phyloP scores from a whole-genome alignment of 306 rosid species.

The Prunus kanzakura region DNA sequence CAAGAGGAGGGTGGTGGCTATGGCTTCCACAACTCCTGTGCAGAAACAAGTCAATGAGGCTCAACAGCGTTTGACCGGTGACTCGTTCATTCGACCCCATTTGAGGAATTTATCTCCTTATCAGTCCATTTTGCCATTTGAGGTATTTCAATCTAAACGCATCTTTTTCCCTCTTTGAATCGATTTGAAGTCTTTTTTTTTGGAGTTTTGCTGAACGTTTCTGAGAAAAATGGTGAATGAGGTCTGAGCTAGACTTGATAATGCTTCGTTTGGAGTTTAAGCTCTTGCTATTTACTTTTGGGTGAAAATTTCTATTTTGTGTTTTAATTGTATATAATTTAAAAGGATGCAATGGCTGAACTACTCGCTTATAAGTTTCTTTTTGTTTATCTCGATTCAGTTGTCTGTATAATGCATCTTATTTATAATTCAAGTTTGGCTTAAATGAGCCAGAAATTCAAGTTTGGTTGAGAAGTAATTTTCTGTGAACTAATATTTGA shows the following conservation, averaged over 20 bases:
- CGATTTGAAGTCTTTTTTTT: background rate
- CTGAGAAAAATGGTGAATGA: background rate
- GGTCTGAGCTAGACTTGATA: background rate
- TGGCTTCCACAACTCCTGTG: slow-evolving; percentile 58
- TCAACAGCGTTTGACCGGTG: slow-evolving; percentile 49
- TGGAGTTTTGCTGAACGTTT: background rate
- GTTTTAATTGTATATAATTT: too few relatives aligned
- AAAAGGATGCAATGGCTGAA: too few relatives aligned
- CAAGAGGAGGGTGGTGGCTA: slow-evolving; percentile 40
- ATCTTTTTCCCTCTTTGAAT: background rate
- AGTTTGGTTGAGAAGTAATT: background rate
- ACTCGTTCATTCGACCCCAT: slow-evolving; percentile 83
- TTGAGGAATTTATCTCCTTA: slow-evolving; percentile 77
- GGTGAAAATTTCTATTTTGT: background rate
- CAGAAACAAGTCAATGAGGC: slow-evolving; percentile 44
- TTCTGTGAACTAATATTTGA: background rate
- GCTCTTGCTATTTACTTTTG: background rate
- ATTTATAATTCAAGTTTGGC: background rate
- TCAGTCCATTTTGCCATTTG: slow-evolving; percentile 93
- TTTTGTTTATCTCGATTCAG: background rate
- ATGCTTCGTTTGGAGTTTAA: background rate
- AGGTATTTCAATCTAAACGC: slow-evolving; percentile 40
- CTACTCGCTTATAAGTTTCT: background rate
- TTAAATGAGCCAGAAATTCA: background rate
- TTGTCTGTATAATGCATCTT: background rate